These are phyloP conservation scores for Debaryomycetaceae sp. DNA, from an alignment of 1,139 yeast genomes.

Conservation along the genomic window DNA sequence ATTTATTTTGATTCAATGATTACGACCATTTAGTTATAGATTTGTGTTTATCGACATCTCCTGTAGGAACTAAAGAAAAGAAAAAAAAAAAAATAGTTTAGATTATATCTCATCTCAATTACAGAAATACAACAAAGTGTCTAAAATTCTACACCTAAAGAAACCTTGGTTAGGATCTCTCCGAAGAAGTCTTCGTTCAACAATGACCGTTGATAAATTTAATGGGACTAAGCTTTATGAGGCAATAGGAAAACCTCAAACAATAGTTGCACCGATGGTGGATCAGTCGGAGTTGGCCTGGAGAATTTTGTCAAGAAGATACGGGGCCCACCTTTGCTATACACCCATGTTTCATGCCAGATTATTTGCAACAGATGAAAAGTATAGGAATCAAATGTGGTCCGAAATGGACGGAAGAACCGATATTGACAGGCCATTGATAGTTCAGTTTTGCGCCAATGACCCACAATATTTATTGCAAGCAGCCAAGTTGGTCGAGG, in stretches of 20 bases:
- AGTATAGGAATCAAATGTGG: slow-evolving; percentile 79
- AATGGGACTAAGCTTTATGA: slow-evolving; percentile 70
- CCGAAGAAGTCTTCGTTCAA: background rate
- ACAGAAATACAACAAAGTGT: background rate
- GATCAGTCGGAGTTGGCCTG: slow-evolving; percentile 96
- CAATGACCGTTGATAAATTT: slow-evolving; percentile 12
- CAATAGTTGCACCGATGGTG: slow-evolving; percentile 97
- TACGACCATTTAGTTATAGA: background rate
- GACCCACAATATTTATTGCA: slow-evolving; percentile 79
- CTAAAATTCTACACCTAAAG: background rate
- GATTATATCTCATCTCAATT: background rate
- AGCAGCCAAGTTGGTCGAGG: slow-evolving; percentile 80
- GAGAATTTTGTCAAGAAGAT: slow-evolving; percentile 80
- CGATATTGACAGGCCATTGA: slow-evolving; percentile 68
- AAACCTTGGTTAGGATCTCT: background rate
- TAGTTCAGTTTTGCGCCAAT: slow-evolving; percentile 95
- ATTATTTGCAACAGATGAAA: slow-evolving; percentile 78
- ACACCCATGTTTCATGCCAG: slow-evolving; percentile 98
- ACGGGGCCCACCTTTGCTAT: slow-evolving; percentile 92
- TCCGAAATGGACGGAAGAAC: slow-evolving; percentile 69
- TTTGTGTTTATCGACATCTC: background rate
- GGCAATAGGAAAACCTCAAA: slow-evolving; percentile 69
- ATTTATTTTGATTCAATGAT: background rate
- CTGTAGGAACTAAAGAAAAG: background rate
- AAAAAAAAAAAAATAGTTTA: background rate